These are phyloP conservation scores for Neurospora sp. DNA, from an alignment of 495 filamentous ascomycete species.

Conservation along the genomic window DNA sequence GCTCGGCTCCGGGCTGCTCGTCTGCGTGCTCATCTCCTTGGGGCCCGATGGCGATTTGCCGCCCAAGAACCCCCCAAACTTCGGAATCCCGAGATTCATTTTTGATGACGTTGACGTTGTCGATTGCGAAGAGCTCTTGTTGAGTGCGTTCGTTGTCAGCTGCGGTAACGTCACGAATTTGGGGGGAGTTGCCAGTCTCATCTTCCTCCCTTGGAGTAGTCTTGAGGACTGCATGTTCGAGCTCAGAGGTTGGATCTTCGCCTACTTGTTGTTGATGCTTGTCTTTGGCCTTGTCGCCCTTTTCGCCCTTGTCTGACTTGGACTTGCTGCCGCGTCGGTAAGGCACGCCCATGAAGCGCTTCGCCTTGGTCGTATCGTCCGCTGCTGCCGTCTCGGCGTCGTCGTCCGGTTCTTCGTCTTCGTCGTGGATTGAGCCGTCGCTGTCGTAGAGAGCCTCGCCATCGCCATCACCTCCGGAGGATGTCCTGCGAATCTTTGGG, in stretches of 20 bases:
- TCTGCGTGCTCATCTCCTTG: neutral
- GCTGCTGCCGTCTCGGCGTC: neutral
- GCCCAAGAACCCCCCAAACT: neutral
- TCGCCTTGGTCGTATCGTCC: neutral
- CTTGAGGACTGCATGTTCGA: neutral
- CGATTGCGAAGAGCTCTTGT: neutral
- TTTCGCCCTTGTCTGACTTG: neutral
- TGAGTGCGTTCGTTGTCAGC: neutral
- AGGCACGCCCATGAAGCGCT: neutral
- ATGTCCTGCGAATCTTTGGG: neutral
- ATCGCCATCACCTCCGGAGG: neutral
- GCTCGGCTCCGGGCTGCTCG: neutral
- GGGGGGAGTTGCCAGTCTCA: neutral
- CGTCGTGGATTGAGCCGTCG: neutral
- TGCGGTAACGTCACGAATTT: constrained; percentile 1
- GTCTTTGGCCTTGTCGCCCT: neutral
- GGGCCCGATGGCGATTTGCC: neutral
- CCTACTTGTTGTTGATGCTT: constrained; percentile 1
- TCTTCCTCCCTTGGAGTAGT: neutral
- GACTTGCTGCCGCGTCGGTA: neutral
- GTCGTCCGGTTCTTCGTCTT: neutral
- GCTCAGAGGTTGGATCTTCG: neutral
- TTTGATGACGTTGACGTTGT: neutral
- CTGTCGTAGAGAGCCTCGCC: neutral
- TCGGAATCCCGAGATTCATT: neutral